A percentile compares a stretch with the other conserved stretches of the same genome.
phyloP scores from a whole-genome alignment of 2,329 filamentous ascomycete species.

The Hymenoscyphus infarciens region DNA sequence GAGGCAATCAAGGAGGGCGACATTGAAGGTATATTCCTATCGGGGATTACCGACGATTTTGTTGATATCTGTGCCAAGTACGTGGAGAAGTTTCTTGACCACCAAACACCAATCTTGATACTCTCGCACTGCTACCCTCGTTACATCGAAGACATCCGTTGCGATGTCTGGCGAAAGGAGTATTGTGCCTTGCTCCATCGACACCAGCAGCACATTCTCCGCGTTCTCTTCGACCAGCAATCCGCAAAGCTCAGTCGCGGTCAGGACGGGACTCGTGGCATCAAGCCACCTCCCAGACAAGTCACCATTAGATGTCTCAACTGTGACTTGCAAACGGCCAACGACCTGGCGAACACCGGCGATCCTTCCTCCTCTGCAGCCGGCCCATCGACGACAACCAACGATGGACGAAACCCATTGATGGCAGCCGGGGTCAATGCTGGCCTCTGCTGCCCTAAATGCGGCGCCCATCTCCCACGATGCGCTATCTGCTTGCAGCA shows the following conservation, averaged over 20 bases:
- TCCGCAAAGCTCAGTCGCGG: conserved; percentile 61
- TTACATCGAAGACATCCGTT: conserved; percentile 74
- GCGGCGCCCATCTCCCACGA: conserved; percentile 62
- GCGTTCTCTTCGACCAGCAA: conserved; percentile 57
- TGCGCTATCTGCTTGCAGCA: conserved; percentile 67
- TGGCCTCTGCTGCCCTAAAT: conserved; percentile 63
- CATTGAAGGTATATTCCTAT: conserved; percentile 73
- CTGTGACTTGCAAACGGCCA: conserved; percentile 61
- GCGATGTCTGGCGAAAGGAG: conserved; percentile 66
- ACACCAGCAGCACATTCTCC: conserved; percentile 70
- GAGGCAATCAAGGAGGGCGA: conserved; percentile 63
- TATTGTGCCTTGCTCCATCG: conserved; percentile 71
- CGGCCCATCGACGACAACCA: conserved; percentile 21
- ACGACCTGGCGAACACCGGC: conserved; percentile 33
- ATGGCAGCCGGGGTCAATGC: conserved; percentile 54
- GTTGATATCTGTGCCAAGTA: conserved; percentile 75
- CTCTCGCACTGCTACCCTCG: conserved; percentile 70
- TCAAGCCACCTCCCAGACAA: conserved; percentile 63
- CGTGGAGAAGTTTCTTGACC: conserved; percentile 70
- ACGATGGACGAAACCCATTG: conserved; percentile 48
- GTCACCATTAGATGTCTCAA: conserved; percentile 74
- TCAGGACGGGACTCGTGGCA: conserved; percentile 58
- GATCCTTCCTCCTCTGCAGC: conserved; percentile 15
- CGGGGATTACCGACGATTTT: conserved; percentile 68
- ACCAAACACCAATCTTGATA: conserved; percentile 74